These are phyloP conservation scores for Trypanosomatidae sp. DNA, from an alignment of 208 protist genomes.

Conservation along the genomic window DNA sequence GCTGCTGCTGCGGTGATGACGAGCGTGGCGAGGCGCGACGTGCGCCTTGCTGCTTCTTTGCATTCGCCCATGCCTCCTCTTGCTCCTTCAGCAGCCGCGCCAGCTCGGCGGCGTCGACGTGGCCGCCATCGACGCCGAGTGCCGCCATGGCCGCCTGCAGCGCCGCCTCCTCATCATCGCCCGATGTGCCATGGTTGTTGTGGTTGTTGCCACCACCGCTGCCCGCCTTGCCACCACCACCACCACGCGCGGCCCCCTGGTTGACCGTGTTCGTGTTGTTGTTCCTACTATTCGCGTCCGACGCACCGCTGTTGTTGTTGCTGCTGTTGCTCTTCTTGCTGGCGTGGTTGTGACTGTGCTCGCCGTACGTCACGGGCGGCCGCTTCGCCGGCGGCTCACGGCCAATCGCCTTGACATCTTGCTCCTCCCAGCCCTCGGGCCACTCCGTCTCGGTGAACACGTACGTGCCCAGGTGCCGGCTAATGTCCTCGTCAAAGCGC, in stretches of 20 bases:
- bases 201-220: too few species aligned
- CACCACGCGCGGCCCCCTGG: too few species aligned
- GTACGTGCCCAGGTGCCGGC: constrained; percentile 71
- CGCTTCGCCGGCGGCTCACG: constrained; percentile 37
- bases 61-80: constrained; percentile 38
- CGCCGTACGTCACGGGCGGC: constrained; percentile 33
- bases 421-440: constrained; percentile 81
- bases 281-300: background rate
- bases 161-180: constrained; percentile 9
- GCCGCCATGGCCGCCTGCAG: constrained; percentile 37
- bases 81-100: constrained; percentile 48
- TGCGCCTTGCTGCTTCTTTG: constrained; percentile 14
- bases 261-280: background rate
- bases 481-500: constrained; percentile 72
- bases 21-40: too few species aligned
- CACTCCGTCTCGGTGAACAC: constrained; percentile 73
- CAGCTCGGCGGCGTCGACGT: constrained; percentile 33
- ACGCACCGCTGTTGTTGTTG: constrained; percentile 1
- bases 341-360: constrained; percentile 19
- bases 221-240: too few species aligned
- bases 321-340: background rate
- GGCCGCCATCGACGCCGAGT: constrained; percentile 25
- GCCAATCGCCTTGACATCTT: constrained; percentile 71
- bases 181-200: too few species aligned
- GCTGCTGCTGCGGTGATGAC: background rate